These are phyloP conservation scores for Torulaspora franciscae DNA, from an alignment of 805 yeast genomes.

Conservation along the genomic window DNA sequence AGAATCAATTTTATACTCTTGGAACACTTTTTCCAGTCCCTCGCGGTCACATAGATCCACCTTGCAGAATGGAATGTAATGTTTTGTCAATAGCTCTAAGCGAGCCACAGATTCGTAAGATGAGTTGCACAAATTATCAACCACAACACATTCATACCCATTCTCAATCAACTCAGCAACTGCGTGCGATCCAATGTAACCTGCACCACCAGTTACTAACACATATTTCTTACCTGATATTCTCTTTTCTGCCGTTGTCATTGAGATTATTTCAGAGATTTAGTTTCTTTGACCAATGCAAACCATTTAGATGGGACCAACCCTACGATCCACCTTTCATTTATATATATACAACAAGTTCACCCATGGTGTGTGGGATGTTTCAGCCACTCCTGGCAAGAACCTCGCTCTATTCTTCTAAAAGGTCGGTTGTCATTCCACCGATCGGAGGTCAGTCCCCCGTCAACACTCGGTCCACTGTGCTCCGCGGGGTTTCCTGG, in stretches of 20 bases:
- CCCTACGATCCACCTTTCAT: no score
- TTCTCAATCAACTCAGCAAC: constrained; percentile 57
- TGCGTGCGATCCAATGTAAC: constrained; percentile 82
- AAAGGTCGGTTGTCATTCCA: neutral
- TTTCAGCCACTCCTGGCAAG: neutral
- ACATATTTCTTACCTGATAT: constrained; percentile 35
- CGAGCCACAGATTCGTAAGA: constrained; percentile 61
- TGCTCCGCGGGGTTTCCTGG: neutral
- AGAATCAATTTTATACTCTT: constrained; percentile 45
- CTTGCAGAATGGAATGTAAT: constrained; percentile 49
- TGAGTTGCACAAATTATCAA: constrained; percentile 66
- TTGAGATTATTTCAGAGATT: neutral
- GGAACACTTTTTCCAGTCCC: constrained; percentile 45
- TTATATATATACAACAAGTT: neutral
- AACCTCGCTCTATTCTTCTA: neutral
- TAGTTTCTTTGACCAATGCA: neutral
- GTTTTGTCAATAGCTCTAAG: constrained; percentile 48
- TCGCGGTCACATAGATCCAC: constrained; percentile 54
- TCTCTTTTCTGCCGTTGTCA: neutral
- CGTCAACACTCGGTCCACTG: neutral
- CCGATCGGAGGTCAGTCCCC: neutral
- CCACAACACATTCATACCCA: constrained; percentile 64
- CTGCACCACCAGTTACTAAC: constrained; percentile 81
- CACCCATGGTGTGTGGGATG: neutral
- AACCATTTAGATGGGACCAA: no score